Evolutionary conservation across 441 rosid species (phyloP).

Genomic region (Mallotus japonicus): DNA sequence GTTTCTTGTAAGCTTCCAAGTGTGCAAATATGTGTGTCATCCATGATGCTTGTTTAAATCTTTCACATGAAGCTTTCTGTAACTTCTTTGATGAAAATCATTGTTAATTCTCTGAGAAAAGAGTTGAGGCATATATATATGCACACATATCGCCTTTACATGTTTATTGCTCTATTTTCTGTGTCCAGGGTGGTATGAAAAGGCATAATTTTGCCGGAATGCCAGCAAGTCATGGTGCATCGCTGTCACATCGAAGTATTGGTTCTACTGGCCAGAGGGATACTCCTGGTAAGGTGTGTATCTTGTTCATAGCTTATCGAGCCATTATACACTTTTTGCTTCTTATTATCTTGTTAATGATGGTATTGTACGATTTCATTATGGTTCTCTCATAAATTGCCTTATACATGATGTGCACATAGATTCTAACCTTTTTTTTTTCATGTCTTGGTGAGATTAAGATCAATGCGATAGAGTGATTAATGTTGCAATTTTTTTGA

Average conservation of each 20-base stretch:
- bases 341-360: neutral
- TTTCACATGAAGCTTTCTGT: neutral
- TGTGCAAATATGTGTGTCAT: neutral
- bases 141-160: neutral
- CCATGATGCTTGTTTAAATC: conserved; percentile 4
- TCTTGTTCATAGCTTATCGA: conserved; percentile 18
- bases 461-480: neutral
- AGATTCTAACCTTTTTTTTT: neutral
- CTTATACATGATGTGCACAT: neutral
- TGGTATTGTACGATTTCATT: neutral
- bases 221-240: conserved; percentile 86
- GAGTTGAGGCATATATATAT: neutral
- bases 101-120: conserved; percentile 5
- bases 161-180: conserved; percentile 9
- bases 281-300: conserved; percentile 83
- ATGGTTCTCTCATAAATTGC: neutral
- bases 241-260: conserved; percentile 67
- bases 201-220: conserved; percentile 56
- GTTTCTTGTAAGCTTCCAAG: neutral
- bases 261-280: conserved; percentile 99
- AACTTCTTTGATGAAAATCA: neutral
- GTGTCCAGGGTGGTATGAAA: conserved; percentile 83
- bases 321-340: neutral
- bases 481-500: neutral
- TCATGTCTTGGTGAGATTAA: neutral